Conservation (phyloP, 2,329 filamentous ascomycete species). For the Trichoderma harzianum region DNA sequence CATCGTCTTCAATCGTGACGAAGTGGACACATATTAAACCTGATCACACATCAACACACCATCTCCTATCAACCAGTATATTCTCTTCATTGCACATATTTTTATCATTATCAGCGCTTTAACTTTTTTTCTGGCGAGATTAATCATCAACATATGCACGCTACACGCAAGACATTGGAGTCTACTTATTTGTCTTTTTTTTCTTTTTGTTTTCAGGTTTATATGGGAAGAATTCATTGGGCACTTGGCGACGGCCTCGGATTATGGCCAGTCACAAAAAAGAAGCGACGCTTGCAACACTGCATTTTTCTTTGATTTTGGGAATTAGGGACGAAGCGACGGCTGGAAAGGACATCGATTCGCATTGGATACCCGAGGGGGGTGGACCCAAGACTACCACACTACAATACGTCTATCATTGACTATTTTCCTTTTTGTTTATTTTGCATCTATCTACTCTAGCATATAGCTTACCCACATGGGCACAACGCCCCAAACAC, state of each 20-base stretch:
- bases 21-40: constrained; percentile 17
- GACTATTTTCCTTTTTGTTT: not conserved
- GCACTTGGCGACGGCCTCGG: not conserved
- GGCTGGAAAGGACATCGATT: not conserved
- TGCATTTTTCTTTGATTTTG: constrained; percentile 5
- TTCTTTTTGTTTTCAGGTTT: not conserved
- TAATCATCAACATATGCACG: not conserved
- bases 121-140: not conserved
- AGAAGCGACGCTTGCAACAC: constrained; percentile 11
- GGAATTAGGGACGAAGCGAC: constrained; percentile 1
- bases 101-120: not conserved
- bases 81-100: constrained; percentile 2
- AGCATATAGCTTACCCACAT: not conserved
- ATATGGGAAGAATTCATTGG: not conserved
- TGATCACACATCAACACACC: not conserved
- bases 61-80: not conserved
- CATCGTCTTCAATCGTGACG: constrained; percentile 39
- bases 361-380: constrained; percentile 14
- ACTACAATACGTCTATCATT: not conserved
- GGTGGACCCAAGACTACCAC: not conserved
- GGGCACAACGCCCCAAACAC: not conserved
- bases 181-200: not conserved
- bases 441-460: not conserved
- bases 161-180: not conserved
- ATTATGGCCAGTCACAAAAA: not conserved